Evolutionary conservation across 192 early-diverging fungal species (phyloP), one percentile per base, ranked within the genome.

Genomic region (Spizellomyces punctatus): DNA sequence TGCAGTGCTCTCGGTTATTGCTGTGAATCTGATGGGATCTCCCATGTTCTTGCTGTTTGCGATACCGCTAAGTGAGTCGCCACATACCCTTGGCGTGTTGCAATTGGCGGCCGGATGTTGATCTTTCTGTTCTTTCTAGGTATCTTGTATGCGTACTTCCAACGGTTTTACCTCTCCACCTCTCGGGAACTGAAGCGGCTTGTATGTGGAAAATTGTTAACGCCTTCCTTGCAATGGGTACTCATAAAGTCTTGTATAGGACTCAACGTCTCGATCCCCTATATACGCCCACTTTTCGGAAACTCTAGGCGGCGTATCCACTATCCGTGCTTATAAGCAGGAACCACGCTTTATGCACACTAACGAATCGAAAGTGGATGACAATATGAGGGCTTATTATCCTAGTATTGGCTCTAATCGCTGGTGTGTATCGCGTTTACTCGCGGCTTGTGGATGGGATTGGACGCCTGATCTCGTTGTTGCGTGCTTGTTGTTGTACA

Each of bases 341-440:
- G 61, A 71, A 8, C 49, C 73, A 12, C 80, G 92, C 4, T 95
- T 96, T 75, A 82, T 89, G 10, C 63, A 71, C 22, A 82, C 87
- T 44, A 95, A 94, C 70, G 82, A 91, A 72, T 61, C 80, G 10
- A 83, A 85, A 5, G 80, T 96, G 19, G 95, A 97, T 67, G 75
- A 80, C 69, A 95, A 94, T 73, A 88, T 90, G 76, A 86, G 85
- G 10, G 91, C 92, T 8, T 90, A 94, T 62, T 95, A 90, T 71
- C 86, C 92, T 9, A 89, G 84, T 41, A 83, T 94, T 19, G 73
- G 69, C 19, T 78, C 80, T 46, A 88, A 88, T 66, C 83, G 86
- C 19, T 88, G 86, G 86, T 45, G 45, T 16, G 27, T 36, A 41
- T n/a, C 16, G 52, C 16, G 16, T 55, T 55, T 16, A 55, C 19